phyloP scores from a whole-genome alignment of 768 basidiomycete species.

The Boletus fagicola region DNA sequence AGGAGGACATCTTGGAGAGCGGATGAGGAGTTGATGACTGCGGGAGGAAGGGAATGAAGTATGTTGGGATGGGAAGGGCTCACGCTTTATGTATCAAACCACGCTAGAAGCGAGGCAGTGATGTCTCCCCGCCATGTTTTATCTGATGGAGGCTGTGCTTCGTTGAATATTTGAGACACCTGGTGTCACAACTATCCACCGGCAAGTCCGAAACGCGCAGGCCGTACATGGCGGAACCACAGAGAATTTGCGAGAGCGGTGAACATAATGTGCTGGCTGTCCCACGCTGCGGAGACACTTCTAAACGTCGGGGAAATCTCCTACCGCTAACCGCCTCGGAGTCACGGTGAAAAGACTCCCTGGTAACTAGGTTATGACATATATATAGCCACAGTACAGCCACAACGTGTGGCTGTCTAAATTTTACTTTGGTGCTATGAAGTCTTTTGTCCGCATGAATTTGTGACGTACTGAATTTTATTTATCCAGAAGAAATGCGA shows the following conservation, averaged over 20 bases:
- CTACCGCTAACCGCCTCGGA: background rate
- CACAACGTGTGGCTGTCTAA: background rate
- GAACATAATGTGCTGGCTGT: background rate
- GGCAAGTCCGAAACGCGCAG: background rate
- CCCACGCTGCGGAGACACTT: background rate
- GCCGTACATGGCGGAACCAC: background rate
- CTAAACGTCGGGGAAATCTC: background rate
- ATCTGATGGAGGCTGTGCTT: constrained; percentile 16
- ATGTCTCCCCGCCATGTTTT: background rate
- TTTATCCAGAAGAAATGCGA: constrained; percentile 44
- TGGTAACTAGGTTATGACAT: too few species aligned
- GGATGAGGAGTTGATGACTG: background rate
- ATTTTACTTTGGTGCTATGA: too few species aligned
- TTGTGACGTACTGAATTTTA: background rate
- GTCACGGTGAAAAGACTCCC: too few species aligned
- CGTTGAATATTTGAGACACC: background rate
- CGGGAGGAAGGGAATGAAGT: constrained; percentile 1
- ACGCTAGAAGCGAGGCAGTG: constrained; percentile 21
- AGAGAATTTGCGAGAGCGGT: background rate
- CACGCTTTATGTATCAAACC: constrained; percentile 22
- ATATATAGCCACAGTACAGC: background rate
- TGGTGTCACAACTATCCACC: background rate
- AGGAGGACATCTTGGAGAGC: constrained; percentile 26
- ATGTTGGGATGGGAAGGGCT: background rate
- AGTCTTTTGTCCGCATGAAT: background rate